Conservation (phyloP, 2,329 filamentous ascomycete genomes). For the Orbilia blumenaviensis region DNA sequence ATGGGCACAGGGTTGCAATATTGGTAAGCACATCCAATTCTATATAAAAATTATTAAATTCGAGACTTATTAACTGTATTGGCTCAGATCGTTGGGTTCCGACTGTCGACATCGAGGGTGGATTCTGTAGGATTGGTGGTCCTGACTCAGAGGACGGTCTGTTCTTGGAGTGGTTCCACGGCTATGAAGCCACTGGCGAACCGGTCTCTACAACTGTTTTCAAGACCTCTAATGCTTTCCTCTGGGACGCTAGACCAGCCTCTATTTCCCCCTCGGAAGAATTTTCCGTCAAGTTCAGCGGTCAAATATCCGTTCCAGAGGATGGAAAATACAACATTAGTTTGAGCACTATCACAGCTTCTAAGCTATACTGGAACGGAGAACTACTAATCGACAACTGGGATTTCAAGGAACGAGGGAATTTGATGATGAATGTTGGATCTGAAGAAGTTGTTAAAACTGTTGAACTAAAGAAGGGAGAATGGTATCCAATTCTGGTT, state of each 20-base stretch:
- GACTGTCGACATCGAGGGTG: conserved; percentile 23
- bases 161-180: conserved; percentile 44
- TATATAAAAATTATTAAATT: background rate
- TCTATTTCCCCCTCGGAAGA: conserved; percentile 5
- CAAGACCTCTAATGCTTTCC: conserved; percentile 34
- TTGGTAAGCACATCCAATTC: conserved; percentile 11
- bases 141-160: conserved; percentile 35
- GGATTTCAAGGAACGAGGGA: conserved; percentile 49
- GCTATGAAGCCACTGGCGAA: conserved; percentile 29
- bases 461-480: conserved; percentile 33
- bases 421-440: conserved; percentile 51
- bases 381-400: conserved; percentile 50
- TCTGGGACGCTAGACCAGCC: conserved; percentile 23
- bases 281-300: conserved; percentile 33
- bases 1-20: conserved; percentile 34
- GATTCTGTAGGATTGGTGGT: conserved; percentile 20
- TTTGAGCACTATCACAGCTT: conserved; percentile 44
- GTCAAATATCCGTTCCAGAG: conserved; percentile 34
- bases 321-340: conserved; percentile 50
- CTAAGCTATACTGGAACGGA: conserved; percentile 35
- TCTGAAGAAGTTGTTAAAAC: conserved; percentile 49
- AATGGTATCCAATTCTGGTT: conserved; percentile 31
- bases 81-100: conserved; percentile 44
- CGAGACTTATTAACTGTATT: background rate
- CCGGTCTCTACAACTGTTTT: conserved; percentile 23